These are phyloP conservation scores for Pythium dissotocum DNA, from an alignment of 352 stramenopile species.

Conservation along the genomic window DNA sequence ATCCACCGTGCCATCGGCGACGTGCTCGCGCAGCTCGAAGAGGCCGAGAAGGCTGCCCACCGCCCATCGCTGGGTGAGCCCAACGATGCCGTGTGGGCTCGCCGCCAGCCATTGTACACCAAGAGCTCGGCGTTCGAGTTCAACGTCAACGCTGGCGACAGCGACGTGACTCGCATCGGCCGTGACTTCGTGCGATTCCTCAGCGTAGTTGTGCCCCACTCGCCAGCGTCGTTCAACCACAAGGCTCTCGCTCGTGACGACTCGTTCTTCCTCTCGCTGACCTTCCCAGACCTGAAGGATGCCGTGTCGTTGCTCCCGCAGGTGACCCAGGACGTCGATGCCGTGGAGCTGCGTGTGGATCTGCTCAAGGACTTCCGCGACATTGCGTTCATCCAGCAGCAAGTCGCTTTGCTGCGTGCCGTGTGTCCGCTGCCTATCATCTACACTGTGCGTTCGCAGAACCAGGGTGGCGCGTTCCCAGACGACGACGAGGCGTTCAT, in stretches of 20 bases:
- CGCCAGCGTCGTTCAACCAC: slow-evolving; percentile 55
- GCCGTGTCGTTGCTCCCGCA: slow-evolving; percentile 46
- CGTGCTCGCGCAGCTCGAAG: slow-evolving; percentile 63
- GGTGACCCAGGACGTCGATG: slow-evolving; percentile 88
- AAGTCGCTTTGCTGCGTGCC: slow-evolving; percentile 77
- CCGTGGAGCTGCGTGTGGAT: slow-evolving; percentile 96
- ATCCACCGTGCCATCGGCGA: slow-evolving; percentile 71
- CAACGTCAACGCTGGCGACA: slow-evolving; percentile 53
- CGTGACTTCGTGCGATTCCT: slow-evolving; percentile 77
- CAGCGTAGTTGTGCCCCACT: slow-evolving; percentile 48
- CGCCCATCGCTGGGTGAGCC: slow-evolving; percentile 64
- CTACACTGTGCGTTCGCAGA: slow-evolving; percentile 94
- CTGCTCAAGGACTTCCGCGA: slow-evolving; percentile 69
- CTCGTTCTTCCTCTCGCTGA: slow-evolving; percentile 83
- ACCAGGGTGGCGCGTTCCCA: slow-evolving; percentile 94
- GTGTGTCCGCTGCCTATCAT: slow-evolving; percentile 94
- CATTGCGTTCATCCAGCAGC: slow-evolving; percentile 62
- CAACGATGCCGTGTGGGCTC: slow-evolving; percentile 59
- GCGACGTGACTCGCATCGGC: slow-evolving; percentile 55
- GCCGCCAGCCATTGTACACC: slow-evolving; percentile 57
- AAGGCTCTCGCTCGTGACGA: slow-evolving; percentile 44
- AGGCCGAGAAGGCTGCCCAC: slow-evolving; percentile 36
- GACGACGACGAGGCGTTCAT: slow-evolving; percentile 88
- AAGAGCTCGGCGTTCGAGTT: slow-evolving; percentile 63
- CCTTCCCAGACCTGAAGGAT: slow-evolving; percentile 60